Conservation (phyloP, 495 filamentous ascomycete species). For the Neurospora sp. region DNA sequence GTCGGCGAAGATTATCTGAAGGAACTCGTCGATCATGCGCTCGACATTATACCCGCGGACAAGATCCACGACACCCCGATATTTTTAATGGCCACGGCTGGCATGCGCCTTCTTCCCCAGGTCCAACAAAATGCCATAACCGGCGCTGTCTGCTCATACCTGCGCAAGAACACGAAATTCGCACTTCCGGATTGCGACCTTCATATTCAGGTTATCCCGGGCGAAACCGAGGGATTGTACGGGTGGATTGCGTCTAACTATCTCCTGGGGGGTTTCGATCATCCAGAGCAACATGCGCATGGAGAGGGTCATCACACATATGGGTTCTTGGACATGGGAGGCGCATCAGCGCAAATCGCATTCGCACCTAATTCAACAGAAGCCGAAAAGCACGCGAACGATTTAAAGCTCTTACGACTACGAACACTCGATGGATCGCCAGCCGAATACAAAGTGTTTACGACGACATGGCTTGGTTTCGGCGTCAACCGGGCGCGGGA, state of each 20-base stretch:
- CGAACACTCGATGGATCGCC: conserved; percentile 67
- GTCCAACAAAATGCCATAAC: conserved; percentile 60
- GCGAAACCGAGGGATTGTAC: conserved; percentile 95
- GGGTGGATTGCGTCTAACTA: conserved; percentile 99
- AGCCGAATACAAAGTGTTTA: conserved; percentile 80
- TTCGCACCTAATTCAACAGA: conserved; percentile 94
- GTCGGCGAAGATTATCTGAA: conserved; percentile 78
- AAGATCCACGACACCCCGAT: conserved; percentile 78
- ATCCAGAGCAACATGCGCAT: conserved; percentile 56
- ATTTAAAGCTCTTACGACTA: conserved; percentile 76
- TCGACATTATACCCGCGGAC: conserved; percentile 66
- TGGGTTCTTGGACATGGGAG: conserved; percentile 97
- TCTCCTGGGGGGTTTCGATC: conserved; percentile 83
- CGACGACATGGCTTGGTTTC: conserved; percentile 93
- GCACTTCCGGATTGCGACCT: conserved; percentile 78
- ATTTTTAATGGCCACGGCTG: conserved; percentile 93
- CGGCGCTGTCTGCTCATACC: conserved; percentile 72
- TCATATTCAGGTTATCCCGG: conserved; percentile 91
- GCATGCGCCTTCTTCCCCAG: conserved; percentile 81
- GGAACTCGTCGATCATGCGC: conserved; percentile 70
- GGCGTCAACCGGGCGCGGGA: conserved; percentile 84
- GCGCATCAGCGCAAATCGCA: conserved; percentile 92
- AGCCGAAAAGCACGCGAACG: conserved; percentile 78
- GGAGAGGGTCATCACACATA: conserved; percentile 93
- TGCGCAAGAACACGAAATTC: conserved; percentile 69